A percentile compares a stretch with the other conserved stretches of the same genome.
phyloP scores from a whole-genome alignment of 108 stramenopile species.

The Nitzschia palea region DNA sequence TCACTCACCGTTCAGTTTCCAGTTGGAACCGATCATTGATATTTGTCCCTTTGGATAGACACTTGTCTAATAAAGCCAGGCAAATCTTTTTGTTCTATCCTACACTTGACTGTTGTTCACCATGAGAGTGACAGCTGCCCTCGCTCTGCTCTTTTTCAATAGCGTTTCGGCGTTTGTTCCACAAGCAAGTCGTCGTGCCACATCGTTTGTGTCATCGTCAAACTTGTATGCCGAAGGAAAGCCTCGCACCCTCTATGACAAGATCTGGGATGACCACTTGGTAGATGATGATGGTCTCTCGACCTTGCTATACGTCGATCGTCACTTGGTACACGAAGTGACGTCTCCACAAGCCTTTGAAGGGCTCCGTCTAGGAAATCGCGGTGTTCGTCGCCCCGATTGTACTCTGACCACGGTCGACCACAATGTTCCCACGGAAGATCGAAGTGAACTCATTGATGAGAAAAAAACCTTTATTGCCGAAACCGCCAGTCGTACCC shows the following conservation, averaged over 20 bases:
- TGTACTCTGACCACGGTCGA: conserved; percentile 93
- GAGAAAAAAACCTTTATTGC: conserved; percentile 78
- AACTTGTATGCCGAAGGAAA: conserved; percentile 6
- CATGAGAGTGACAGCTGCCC: not conserved
- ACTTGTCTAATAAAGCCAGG: too few species aligned
- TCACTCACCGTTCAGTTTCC: too few species aligned
- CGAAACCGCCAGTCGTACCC: conserved; percentile 80
- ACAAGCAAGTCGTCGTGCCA: not conserved
- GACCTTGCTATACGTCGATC: conserved; percentile 91
- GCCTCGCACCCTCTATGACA: conserved; percentile 85
- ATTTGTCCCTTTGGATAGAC: too few species aligned
- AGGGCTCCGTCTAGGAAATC: conserved; percentile 80
- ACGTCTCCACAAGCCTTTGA: conserved; percentile 97
- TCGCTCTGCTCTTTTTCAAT: not conserved
- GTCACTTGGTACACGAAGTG: conserved; percentile 92
- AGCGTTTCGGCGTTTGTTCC: conserved; percentile 15
- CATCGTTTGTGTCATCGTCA: not conserved
- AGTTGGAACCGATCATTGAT: too few species aligned
- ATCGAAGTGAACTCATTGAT: conserved; percentile 63
- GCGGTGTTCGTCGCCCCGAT: conserved; percentile 89
- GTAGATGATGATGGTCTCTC: conserved; percentile 83
- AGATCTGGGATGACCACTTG: conserved; percentile 90
- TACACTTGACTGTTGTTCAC: too few species aligned
- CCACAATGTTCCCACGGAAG: conserved; percentile 93
- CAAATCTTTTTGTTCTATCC: too few species aligned